phyloP scores from a whole-genome alignment of 2,329 filamentous ascomycete genomes.

The Endoconidiophora laricicola region DNA sequence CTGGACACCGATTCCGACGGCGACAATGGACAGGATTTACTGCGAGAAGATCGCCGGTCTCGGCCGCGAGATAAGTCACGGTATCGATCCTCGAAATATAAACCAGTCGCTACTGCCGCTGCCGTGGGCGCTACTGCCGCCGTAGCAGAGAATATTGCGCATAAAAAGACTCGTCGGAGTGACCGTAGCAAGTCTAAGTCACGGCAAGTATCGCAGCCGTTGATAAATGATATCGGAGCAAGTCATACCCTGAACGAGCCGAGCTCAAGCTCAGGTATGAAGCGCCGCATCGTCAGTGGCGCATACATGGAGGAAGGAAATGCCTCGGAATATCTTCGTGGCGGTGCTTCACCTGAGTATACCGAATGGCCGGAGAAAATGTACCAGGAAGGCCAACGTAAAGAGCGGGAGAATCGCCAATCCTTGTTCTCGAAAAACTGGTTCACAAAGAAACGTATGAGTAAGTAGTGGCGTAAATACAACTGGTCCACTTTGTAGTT shows the following conservation, averaged over 20 bases:
- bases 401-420: conserved; percentile 25
- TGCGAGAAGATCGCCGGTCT: conserved; percentile 12
- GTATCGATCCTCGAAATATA: background rate
- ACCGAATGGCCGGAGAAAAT: conserved; percentile 32
- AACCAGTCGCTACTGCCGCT: background rate
- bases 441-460: conserved; percentile 18
- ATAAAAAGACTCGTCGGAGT: too few species aligned
- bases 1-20: conserved; percentile 9
- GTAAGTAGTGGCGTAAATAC: conserved; percentile 24
- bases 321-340: conserved; percentile 24
- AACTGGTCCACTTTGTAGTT: background rate
- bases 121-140: background rate
- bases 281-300: conserved; percentile 51
- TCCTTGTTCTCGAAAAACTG: conserved; percentile 6
- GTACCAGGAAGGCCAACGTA: background rate
- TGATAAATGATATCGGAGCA: conserved; percentile 12
- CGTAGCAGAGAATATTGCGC: background rate
- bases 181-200: conserved; percentile 1
- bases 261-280: conserved; percentile 22
- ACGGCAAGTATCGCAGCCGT: conserved; percentile 5
- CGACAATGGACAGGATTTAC: conserved; percentile 8
- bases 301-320: conserved; percentile 52
- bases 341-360: conserved; percentile 30
- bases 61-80: background rate
- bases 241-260: conserved; percentile 17